phyloP scores from a whole-genome alignment of 2,329 filamentous ascomycete species.

The Trichophyton rubrum region DNA sequence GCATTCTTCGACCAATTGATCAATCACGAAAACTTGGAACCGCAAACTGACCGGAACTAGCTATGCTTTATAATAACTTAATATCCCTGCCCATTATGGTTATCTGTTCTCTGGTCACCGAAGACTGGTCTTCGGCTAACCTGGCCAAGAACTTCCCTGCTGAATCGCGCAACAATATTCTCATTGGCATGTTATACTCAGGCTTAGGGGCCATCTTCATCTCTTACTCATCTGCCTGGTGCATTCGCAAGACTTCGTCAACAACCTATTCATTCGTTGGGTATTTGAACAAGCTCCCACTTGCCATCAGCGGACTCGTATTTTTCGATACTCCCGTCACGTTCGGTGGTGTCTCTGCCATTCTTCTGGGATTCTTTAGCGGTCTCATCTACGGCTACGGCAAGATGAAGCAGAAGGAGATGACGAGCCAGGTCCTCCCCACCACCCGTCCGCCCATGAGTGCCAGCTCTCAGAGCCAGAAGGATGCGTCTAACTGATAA shows the following conservation, averaged over 20 bases:
- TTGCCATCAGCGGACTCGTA: constrained; percentile 77
- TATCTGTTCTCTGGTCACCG: constrained; percentile 64
- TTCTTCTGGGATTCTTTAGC: constrained; percentile 78
- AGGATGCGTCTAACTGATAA: constrained; percentile 67
- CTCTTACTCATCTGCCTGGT: constrained; percentile 97
- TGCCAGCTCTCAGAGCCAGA: constrained; percentile 79
- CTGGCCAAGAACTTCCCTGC: constrained; percentile 73
- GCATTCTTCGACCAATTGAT: not conserved
- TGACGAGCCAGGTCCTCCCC: constrained; percentile 55
- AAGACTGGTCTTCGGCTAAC: constrained; percentile 86
- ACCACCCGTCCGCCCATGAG: constrained; percentile 60
- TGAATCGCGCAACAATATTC: constrained; percentile 62
- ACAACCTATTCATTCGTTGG: constrained; percentile 99
- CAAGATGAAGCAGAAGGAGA: constrained; percentile 65
- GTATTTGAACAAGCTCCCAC: constrained; percentile 91
- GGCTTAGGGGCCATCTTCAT: constrained; percentile 91
- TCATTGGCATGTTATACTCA: constrained; percentile 84
- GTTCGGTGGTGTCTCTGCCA: constrained; percentile 80
- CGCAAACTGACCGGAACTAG: constrained; percentile 38
- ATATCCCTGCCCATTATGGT: constrained; percentile 88
- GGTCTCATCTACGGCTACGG: constrained; percentile 81
- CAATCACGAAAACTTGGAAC: not conserved
- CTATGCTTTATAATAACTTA: constrained; percentile 99
- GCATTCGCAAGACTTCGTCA: constrained; percentile 89
- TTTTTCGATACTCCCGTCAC: constrained; percentile 95